Percentiles rank a stretch among this genome's conserved stretches.
These are phyloP conservation scores for Cordia subcordata DNA, from an alignment of 257 asterid species.

Conservation along the genomic window DNA sequence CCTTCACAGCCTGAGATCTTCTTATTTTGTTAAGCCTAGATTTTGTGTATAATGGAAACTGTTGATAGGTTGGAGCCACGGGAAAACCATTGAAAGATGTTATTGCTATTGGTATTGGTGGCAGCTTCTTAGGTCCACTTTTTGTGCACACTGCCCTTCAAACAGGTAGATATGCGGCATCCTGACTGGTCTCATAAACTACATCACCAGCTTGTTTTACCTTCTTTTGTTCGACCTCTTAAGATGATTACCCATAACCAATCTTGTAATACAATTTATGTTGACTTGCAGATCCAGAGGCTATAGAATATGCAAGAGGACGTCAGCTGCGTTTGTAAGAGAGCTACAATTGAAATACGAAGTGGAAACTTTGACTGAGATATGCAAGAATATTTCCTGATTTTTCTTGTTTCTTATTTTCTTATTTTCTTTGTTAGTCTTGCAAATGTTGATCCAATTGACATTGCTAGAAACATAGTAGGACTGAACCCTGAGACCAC, in stretches of 20 bases:
- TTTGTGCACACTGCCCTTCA: conserved; percentile 99
- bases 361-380: neutral
- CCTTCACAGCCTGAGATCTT: conserved; percentile 7
- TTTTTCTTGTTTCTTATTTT: conserved; percentile 13
- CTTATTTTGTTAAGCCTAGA: conserved; percentile 9
- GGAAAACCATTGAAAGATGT: conserved; percentile 91
- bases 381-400: conserved; percentile 1
- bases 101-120: conserved; percentile 93
- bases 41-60: conserved; percentile 8
- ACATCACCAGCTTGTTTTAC: neutral
- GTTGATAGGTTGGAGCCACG: conserved; percentile 85
- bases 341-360: neutral
- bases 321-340: conserved; percentile 92
- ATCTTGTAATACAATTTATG: conserved; percentile 18
- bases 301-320: conserved; percentile 68
- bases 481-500: conserved; percentile 97
- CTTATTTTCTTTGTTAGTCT: conserved; percentile 42
- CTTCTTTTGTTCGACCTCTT: conserved; percentile 13
- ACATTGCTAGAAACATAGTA: conserved; percentile 71
- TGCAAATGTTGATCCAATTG: conserved; percentile 98
- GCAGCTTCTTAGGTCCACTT: conserved; percentile 96
- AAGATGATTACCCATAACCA: conserved; percentile 1
- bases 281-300: conserved; percentile 72
- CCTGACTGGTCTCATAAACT: conserved; percentile 6
- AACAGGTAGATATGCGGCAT: conserved; percentile 52